phyloP scores from a whole-genome alignment of 441 rosid genomes.

The Euphorbia schlechtendalii region DNA sequence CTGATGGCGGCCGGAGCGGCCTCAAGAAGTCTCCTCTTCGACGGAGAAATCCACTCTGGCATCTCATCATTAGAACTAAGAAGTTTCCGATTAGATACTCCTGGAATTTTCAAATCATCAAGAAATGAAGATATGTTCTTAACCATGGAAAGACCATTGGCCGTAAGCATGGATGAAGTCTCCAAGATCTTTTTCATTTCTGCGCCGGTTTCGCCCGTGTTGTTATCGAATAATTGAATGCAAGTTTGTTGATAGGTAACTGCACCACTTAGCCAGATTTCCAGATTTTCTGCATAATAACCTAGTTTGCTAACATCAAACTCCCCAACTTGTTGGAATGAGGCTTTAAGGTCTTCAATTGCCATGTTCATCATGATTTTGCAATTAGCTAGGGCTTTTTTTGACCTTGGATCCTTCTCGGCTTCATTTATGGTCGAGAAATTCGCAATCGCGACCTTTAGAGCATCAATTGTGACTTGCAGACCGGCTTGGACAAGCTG shows the following conservation, averaged over 20 bases:
- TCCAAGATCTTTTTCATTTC: constrained; percentile 42
- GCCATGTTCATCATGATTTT: constrained; percentile 45
- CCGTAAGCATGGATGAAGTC: constrained; percentile 42
- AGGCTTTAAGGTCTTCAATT: constrained; percentile 49
- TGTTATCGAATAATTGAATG: constrained; percentile 55
- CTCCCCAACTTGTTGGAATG: constrained; percentile 31
- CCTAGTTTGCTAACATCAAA: constrained; percentile 33
- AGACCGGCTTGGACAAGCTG: constrained; percentile 56
- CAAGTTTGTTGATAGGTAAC: constrained; percentile 69
- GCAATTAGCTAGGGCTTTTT: constrained; percentile 50
- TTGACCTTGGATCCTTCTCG: constrained; percentile 43
- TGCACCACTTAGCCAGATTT: constrained; percentile 70
- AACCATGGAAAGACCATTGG: constrained; percentile 73
- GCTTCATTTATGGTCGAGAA: constrained; percentile 33
- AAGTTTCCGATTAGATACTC: constrained; percentile 16
- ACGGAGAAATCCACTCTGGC: constrained; percentile 45
- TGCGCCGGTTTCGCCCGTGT: constrained; percentile 37
- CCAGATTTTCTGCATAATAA: constrained; percentile 40
- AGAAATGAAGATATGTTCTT: constrained; percentile 33
- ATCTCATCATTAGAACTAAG: constrained; percentile 16
- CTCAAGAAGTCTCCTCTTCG: constrained; percentile 32
- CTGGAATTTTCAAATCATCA: constrained; percentile 25
- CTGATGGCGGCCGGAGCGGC: constrained; percentile 21
- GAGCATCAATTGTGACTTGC: constrained; percentile 35
- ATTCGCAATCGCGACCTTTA: constrained; percentile 33